Evolutionary conservation across 371 early-diverging fungal genomes (phyloP), one percentile per base, ranked within the genome.

Genomic region (Mortierella sp.): DNA sequence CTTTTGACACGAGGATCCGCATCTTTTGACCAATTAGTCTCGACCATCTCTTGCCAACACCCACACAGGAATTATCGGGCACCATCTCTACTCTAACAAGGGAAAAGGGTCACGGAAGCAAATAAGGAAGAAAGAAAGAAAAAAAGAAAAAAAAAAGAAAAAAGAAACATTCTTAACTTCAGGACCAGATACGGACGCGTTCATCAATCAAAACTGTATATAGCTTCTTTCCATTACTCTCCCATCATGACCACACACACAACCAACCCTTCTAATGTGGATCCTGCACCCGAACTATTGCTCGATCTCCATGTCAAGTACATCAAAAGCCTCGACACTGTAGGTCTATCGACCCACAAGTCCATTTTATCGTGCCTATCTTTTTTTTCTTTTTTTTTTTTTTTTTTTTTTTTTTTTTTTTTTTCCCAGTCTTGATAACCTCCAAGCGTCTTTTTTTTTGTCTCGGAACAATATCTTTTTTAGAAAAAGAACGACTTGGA

Each of bases 401-500:
- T 30, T 28, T 44, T 23, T 37, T 23, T n/a, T 19, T 7, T 50
- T 29, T 18, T 62, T 18, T 45, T 4, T 46, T 26, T 16, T 50
- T 26, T n/a, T n/a, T n/a, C n/a, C n/a, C n/a, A n/a, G n/a, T n/a
- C n/a, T n/a, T n/a, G n/a, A n/a, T n/a, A n/a, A 12, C n/a, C 11
- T 25, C 44, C 1, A 14, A 9, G 16, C 16, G 19, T 43, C 6
- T 53, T 55, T 15, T 25, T 28, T 26, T 57, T 3, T 1, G 18
- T 56, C 9, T n/a, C 28, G 18, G 26, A 18, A 47, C 23, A 5
- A 60, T 60, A 48, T 46, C 4, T 37, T 37, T 25, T 46, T 26
- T 77, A 89, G 90, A 82, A 90, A 80, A 90, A 94, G 64, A 93
- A 96, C 60, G 91, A 89, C 53, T 86, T 99, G 5, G 97, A 97